Conservation (phyloP, 108 stramenopile species). For the Nitzschia putrida region DNA sequence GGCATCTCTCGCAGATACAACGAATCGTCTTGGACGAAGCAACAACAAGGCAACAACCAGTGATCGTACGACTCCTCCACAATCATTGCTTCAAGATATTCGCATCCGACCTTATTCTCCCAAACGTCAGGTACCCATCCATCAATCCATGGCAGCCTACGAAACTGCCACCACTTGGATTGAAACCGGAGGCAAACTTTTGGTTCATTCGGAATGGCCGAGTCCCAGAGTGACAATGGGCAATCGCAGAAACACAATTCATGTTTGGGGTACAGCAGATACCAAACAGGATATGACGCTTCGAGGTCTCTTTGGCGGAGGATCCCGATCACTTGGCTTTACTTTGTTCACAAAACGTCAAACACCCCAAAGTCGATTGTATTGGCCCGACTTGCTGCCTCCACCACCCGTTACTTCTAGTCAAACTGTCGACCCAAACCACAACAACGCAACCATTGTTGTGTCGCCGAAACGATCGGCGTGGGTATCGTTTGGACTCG, state of each 20-base stretch:
- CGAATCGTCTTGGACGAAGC: neutral
- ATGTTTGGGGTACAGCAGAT: constrained; percentile 8
- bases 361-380: constrained; percentile 27
- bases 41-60: constrained; percentile 9
- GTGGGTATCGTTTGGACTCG: constrained; percentile 60
- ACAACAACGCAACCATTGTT: constrained; percentile 13
- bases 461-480: constrained; percentile 58
- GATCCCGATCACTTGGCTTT: constrained; percentile 35
- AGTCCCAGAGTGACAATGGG: neutral
- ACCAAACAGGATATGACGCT: neutral
- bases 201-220: constrained; percentile 69
- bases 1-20: neutral
- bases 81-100: constrained; percentile 45
- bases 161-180: constrained; percentile 79
- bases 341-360: constrained; percentile 48
- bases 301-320: neutral
- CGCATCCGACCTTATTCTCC: constrained; percentile 68
- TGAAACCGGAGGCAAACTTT: constrained; percentile 42
- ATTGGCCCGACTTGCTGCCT: constrained; percentile 34
- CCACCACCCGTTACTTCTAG: neutral
- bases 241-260: constrained; percentile 13
- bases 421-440: neutral
- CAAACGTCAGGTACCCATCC: constrained; percentile 50
- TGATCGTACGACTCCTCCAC: constrained; percentile 3
- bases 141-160: constrained; percentile 63